Evolutionary conservation across 768 basidiomycete genomes (phyloP).

Genomic region (Paxillus ammoniavirescens): DNA sequence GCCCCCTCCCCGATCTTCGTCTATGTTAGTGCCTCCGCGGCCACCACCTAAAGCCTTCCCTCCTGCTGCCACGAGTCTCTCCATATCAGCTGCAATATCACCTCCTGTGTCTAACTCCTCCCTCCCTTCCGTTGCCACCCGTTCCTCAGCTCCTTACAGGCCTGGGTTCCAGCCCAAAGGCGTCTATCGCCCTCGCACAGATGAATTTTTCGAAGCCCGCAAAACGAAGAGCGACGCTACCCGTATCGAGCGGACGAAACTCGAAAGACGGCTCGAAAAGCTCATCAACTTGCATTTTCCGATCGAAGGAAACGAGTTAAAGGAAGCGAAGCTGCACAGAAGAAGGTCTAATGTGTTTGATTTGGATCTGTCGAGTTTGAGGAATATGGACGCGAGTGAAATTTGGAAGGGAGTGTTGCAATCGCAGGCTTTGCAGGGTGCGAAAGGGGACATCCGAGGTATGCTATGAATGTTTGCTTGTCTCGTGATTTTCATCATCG

Average conservation of each 20-base stretch:
- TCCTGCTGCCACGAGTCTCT: slow-evolving; percentile 6
- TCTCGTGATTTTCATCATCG: background rate
- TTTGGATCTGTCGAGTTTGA: slow-evolving; percentile 55
- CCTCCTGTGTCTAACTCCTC: slow-evolving; percentile 21
- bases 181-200: slow-evolving; percentile 74
- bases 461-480: slow-evolving; percentile 11
- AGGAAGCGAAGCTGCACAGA: slow-evolving; percentile 25
- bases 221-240: slow-evolving; percentile 40
- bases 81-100: slow-evolving; percentile 24
- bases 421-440: slow-evolving; percentile 39
- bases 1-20: slow-evolving; percentile 5
- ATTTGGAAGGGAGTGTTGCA: slow-evolving; percentile 66
- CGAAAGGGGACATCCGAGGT: slow-evolving; percentile 73
- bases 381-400: slow-evolving; percentile 62
- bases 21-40: slow-evolving; percentile 9
- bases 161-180: slow-evolving; percentile 95
- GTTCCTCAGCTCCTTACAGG: slow-evolving; percentile 64
- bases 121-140: slow-evolving; percentile 19
- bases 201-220: slow-evolving; percentile 62
- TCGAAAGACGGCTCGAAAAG: slow-evolving; percentile 88
- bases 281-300: slow-evolving; percentile 74
- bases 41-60: slow-evolving; percentile 13
- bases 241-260: slow-evolving; percentile 77
- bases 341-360: slow-evolving; percentile 75
- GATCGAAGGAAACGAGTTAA: slow-evolving; percentile 15